Evolutionary conservation across 2,329 filamentous ascomycete species (phyloP).

Genomic region (Penicillium sp.): DNA sequence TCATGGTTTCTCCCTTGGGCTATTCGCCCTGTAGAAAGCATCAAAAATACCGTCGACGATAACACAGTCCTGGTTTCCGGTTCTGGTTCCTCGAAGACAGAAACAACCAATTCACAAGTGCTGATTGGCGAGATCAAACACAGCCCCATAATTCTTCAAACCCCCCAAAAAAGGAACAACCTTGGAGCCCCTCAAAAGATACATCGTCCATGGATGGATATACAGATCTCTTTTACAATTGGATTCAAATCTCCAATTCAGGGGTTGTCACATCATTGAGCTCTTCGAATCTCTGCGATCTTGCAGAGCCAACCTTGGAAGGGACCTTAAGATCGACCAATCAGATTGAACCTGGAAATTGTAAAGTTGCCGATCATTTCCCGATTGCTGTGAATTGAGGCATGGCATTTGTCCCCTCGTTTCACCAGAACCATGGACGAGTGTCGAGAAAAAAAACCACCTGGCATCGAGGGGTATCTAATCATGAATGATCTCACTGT

Average conservation of each 20-base stretch:
- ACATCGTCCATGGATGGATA: too few species aligned
- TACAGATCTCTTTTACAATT: background rate
- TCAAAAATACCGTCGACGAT: too few species aligned
- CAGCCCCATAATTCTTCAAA: too few species aligned
- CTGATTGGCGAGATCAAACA: too few species aligned
- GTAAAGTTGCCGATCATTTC: conserved; percentile 7
- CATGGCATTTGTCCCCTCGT: background rate
- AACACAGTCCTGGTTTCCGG: too few species aligned
- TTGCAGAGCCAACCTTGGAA: background rate
- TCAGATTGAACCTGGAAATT: conserved; percentile 11
- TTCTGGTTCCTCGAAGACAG: too few species aligned
- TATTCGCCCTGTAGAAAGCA: too few species aligned
- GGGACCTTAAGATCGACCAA: conserved; percentile 16
- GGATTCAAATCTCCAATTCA: background rate
- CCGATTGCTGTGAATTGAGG: background rate
- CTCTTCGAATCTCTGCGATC: conserved; percentile 6
- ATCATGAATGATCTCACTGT: background rate
- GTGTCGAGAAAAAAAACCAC: background rate
- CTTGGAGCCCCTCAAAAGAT: too few species aligned
- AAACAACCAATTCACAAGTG: too few species aligned
- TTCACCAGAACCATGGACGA: background rate
- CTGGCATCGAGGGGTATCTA: background rate
- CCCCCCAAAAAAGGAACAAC: too few species aligned
- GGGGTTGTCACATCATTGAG: background rate
- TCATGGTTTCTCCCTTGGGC: too few species aligned